phyloP scores from a whole-genome alignment of 208 protist species.

The Trypanosoma cruzi region DNA sequence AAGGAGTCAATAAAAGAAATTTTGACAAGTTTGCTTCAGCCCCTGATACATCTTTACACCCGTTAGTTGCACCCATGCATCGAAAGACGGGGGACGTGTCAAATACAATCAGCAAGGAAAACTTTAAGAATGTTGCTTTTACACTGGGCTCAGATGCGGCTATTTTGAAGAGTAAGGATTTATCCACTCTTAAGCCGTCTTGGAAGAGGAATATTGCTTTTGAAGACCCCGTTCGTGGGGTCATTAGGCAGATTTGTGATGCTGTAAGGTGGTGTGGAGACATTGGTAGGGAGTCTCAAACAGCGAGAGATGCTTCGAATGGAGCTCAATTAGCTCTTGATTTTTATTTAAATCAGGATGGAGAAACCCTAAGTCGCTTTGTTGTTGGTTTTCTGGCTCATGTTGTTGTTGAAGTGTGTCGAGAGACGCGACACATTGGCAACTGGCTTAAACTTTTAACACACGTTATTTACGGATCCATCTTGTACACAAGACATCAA shows the following conservation, averaged over 20 bases:
- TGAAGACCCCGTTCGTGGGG: not conserved
- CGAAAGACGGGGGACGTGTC: too few relatives aligned
- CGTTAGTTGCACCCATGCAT: too few relatives aligned
- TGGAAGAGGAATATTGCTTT: constrained; percentile 3
- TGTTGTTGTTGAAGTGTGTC: constrained; percentile 7
- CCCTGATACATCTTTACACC: too few relatives aligned
- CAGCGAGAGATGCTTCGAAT: not conserved
- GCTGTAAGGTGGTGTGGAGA: constrained; percentile 1
- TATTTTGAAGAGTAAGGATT: not conserved
- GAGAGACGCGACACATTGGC: constrained; percentile 15
- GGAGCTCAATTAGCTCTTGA: constrained; percentile 8
- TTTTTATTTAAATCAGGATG: constrained; percentile 14
- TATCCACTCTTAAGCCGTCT: constrained; percentile 5
- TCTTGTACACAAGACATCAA: not conserved
- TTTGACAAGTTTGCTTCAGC: too few relatives aligned
- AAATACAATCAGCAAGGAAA: not conserved
- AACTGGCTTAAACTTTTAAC: constrained; percentile 20
- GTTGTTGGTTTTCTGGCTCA: constrained; percentile 12
- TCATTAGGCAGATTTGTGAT: constrained; percentile 6
- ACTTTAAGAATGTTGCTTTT: not conserved
- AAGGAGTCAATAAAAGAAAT: too few relatives aligned
- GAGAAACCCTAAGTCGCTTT: constrained; percentile 3
- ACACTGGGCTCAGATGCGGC: not conserved
- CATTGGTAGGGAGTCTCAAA: not conserved
- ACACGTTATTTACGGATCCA: constrained; percentile 15